phyloP scores from a whole-genome alignment of 1,284 basidiomycete species.

The Cutaneotrichosporon arboriforme region DNA sequence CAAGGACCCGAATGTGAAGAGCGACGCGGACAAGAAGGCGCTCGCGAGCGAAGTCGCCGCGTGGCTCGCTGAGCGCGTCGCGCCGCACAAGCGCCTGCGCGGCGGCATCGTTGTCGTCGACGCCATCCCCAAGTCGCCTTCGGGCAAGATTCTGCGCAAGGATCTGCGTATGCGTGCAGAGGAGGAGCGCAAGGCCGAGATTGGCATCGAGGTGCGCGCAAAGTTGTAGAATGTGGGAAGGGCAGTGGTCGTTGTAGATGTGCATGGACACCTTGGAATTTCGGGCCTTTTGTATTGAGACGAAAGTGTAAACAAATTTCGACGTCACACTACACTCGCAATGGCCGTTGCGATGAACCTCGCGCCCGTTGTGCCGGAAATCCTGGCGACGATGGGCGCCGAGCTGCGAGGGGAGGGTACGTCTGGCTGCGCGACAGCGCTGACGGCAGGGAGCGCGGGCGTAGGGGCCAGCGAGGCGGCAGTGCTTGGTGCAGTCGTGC shows the following conservation, averaged over 20 bases:
- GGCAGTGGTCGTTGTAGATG: no score
- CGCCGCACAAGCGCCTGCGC: constrained; percentile 49
- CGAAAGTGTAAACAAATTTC: no score
- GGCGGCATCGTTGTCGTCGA: constrained; percentile 51
- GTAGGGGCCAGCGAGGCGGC: background rate
- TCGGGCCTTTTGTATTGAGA: no score
- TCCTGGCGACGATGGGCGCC: background rate
- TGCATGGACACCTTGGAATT: no score
- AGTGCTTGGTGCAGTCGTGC: background rate
- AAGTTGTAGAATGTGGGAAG: constrained; percentile 6
- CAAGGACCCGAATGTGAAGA: background rate
- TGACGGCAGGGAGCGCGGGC: background rate
- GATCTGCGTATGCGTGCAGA: constrained; percentile 32
- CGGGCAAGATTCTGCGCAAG: constrained; percentile 44
- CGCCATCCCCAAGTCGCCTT: constrained; percentile 49
- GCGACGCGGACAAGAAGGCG: constrained; percentile 13
- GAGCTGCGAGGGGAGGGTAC: background rate
- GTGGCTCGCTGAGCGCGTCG: constrained; percentile 59
- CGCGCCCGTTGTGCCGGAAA: background rate
- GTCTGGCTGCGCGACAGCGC: background rate
- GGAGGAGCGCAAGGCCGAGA: constrained; percentile 21
- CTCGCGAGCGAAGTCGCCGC: constrained; percentile 55
- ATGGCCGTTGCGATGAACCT: no score
- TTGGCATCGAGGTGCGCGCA: background rate
- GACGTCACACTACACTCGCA: no score